phyloP scores from a whole-genome alignment of 495 filamentous ascomycete species.

The Penicillium atrosanguineum region DNA sequence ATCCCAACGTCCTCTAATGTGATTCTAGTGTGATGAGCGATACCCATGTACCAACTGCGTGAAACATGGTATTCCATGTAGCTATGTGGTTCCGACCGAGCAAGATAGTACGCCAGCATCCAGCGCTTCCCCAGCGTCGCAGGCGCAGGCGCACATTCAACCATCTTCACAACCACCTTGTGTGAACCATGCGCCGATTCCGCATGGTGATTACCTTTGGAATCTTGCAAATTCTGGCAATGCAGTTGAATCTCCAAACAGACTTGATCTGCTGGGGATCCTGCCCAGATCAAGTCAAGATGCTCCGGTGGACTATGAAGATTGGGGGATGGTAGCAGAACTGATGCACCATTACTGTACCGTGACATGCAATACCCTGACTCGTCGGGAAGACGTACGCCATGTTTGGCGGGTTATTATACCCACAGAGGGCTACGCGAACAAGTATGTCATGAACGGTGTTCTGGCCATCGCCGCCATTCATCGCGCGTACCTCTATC shows the following conservation, averaged over 20 bases:
- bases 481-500: slow-evolving; percentile 29
- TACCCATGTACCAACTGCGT: slow-evolving; percentile 27
- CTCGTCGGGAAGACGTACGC: slow-evolving; percentile 20
- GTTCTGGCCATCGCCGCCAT: slow-evolving; percentile 38
- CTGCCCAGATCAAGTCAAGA: slow-evolving; percentile 7
- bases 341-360: slow-evolving; percentile 36
- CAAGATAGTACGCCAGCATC: slow-evolving; percentile 1
- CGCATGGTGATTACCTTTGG: not conserved
- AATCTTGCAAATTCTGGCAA: not conserved
- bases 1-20: not conserved
- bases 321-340: slow-evolving; percentile 30
- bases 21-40: slow-evolving; percentile 21
- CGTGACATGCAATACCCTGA: slow-evolving; percentile 24
- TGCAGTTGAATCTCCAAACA: slow-evolving; percentile 4
- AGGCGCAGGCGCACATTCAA: not conserved
- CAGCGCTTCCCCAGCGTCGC: slow-evolving; percentile 6
- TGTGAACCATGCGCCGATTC: slow-evolving; percentile 5
- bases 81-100: slow-evolving; percentile 11
- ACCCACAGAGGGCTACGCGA: slow-evolving; percentile 34
- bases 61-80: slow-evolving; percentile 23
- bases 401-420: slow-evolving; percentile 33
- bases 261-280: slow-evolving; percentile 12
- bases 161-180: not conserved
- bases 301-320: slow-evolving; percentile 5
- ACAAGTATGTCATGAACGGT: slow-evolving; percentile 41